phyloP scores from a whole-genome alignment of 2,329 filamentous ascomycete species.

The Orbilia javanica region DNA sequence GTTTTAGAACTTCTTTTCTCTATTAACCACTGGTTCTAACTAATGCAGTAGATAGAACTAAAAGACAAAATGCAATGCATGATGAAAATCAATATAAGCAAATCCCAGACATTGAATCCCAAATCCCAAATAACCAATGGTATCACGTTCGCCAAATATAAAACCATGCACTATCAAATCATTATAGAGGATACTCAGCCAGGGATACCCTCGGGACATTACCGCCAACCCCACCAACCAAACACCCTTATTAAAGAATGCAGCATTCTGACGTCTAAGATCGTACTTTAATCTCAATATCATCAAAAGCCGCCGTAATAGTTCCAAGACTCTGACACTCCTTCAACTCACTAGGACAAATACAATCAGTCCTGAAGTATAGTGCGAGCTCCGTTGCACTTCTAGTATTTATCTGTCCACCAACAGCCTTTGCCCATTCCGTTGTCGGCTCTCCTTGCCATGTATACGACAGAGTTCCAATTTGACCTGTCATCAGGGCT shows the following conservation, averaged over 20 bases:
- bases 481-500: background rate
- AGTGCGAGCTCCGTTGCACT: background rate
- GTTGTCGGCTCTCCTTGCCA: background rate
- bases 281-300: constrained; percentile 17
- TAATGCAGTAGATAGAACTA: no score
- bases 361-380: constrained; percentile 5
- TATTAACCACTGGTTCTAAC: no score
- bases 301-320: constrained; percentile 9
- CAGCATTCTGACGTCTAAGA: background rate
- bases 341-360: background rate
- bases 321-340: background rate
- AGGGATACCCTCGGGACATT: background rate
- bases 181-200: background rate
- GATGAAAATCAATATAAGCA: no score
- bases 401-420: background rate
- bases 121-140: background rate
- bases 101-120: no score
- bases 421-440: constrained; percentile 2
- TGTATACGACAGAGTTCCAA: background rate
- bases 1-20: no score
- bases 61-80: no score
- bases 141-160: background rate
- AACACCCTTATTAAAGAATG: background rate
- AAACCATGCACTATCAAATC: background rate
- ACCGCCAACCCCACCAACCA: background rate